Percentiles rank a stretch among this genome's conserved stretches.
Evolutionary conservation across 768 basidiomycete genomes (phyloP).

Genomic region (Clavulina sp.): DNA sequence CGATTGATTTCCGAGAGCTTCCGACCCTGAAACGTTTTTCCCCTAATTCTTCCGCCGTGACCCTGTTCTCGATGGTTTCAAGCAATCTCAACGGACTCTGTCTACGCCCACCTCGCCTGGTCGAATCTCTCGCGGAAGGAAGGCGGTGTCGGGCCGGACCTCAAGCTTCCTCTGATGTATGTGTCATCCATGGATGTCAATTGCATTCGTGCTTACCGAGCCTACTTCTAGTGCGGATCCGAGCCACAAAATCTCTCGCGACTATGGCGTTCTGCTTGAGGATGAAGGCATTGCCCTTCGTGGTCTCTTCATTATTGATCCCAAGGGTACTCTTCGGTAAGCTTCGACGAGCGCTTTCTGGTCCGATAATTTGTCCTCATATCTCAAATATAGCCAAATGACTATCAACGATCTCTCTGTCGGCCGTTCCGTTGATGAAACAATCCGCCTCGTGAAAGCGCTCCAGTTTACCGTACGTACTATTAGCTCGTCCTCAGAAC

Average conservation of each 20-base stretch:
- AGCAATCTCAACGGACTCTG: slow-evolving; percentile 80
- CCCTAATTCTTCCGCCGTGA: slow-evolving; percentile 1
- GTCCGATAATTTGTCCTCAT: slow-evolving; percentile 6
- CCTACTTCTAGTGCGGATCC: slow-evolving; percentile 13
- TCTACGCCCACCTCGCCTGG: slow-evolving; percentile 81
- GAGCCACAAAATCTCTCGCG: slow-evolving; percentile 23
- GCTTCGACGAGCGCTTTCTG: slow-evolving; percentile 9
- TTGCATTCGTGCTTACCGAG: slow-evolving; percentile 20
- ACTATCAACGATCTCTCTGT: slow-evolving; percentile 88
- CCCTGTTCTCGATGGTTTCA: background rate
- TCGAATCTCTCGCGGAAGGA: slow-evolving; percentile 61
- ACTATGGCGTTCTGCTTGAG: slow-evolving; percentile 79
- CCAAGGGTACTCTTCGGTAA: slow-evolving; percentile 55
- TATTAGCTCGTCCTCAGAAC: background rate
- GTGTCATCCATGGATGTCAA: slow-evolving; percentile 42
- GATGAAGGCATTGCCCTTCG: slow-evolving; percentile 79
- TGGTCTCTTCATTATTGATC: slow-evolving; percentile 75
- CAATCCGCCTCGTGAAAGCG: slow-evolving; percentile 75
- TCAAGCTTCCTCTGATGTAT: slow-evolving; percentile 57
- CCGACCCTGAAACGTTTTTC: background rate
- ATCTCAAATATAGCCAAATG: slow-evolving; percentile 36
- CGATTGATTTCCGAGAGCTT: background rate
- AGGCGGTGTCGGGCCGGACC: slow-evolving; percentile 79
- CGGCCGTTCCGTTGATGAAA: slow-evolving; percentile 91
- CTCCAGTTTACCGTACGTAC: slow-evolving; percentile 71